Conservation (phyloP, 148 eudicot genomes). For the Rhododendron griersonianum region DNA sequence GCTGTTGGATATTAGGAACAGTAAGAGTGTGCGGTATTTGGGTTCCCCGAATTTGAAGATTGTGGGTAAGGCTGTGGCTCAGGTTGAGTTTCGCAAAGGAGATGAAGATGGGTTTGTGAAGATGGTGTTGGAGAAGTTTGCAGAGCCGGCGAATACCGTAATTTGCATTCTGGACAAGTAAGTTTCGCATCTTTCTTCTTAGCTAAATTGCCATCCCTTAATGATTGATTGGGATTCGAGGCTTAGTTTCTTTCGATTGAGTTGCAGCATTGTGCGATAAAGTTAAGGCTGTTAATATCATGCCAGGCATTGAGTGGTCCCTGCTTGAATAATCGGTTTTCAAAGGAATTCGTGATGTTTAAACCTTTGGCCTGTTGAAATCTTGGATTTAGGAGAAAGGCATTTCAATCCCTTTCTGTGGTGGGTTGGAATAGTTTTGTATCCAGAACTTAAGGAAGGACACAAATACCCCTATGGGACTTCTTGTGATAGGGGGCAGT, state of each 20-base stretch:
- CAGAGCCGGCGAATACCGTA: conserved; percentile 51
- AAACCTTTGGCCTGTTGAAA: not conserved
- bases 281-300: not conserved
- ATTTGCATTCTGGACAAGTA: conserved; percentile 86
- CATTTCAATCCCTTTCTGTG: not conserved
- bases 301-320: not conserved
- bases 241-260: not conserved
- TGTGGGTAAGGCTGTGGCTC: conserved; percentile 48
- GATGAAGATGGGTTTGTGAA: conserved; percentile 73
- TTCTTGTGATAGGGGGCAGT: not conserved
- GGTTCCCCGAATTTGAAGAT: conserved; percentile 76
- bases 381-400: not conserved
- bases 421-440: not conserved
- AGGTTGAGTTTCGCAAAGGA: conserved; percentile 49
- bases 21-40: conserved; percentile 46
- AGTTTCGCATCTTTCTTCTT: conserved; percentile 20
- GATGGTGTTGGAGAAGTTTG: conserved; percentile 42
- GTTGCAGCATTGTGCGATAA: not conserved
- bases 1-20: conserved; percentile 83
- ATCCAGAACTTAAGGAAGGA: not conserved
- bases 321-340: not conserved
- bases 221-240: not conserved
- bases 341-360: too few relatives aligned
- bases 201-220: not conserved
- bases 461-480: not conserved